phyloP scores from a whole-genome alignment of 1,284 basidiomycete species.

The Moesziomyces aphidis region DNA sequence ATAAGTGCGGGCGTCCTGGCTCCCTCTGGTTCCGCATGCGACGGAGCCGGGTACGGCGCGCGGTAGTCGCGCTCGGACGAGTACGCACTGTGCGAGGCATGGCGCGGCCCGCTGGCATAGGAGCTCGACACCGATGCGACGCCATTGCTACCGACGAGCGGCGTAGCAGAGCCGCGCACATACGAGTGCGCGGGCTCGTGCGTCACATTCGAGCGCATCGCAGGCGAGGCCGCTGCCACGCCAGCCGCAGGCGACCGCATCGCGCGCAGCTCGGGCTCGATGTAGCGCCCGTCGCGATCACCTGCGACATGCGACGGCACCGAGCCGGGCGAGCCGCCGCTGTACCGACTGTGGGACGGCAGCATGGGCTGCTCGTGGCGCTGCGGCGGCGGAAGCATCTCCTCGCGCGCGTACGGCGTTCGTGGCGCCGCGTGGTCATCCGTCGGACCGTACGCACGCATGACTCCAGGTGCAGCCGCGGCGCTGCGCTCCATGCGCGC shows the following conservation, averaged over 20 bases:
- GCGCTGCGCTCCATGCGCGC: conserved; percentile 18
- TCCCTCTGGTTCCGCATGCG: conserved; percentile 4
- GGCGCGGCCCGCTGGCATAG: conserved; percentile 7
- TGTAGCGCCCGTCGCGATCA: conserved; percentile 22
- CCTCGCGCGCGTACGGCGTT: conserved; percentile 12
- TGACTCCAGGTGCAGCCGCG: background rate
- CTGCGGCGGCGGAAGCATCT: conserved; percentile 16
- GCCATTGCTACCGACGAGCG: conserved; percentile 19
- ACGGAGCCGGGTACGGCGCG: conserved; percentile 9
- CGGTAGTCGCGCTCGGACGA: conserved; percentile 5
- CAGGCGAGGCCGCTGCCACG: conserved; percentile 14
- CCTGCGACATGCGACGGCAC: conserved; percentile 17
- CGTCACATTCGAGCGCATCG: conserved; percentile 14
- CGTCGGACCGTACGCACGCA: conserved; percentile 12
- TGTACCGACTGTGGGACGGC: conserved; percentile 26
- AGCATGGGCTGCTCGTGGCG: conserved; percentile 26
- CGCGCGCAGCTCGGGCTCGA: conserved; percentile 13
- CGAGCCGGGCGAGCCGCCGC: conserved; percentile 18
- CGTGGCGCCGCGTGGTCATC: conserved; percentile 11
- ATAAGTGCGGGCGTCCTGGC: conserved; percentile 14
- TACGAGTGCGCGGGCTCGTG: conserved; percentile 26
- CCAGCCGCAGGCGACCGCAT: conserved; percentile 26
- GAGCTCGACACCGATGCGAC: conserved; percentile 11
- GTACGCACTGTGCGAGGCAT: conserved; percentile 13
- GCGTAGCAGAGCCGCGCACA: conserved; percentile 8